Percentiles rank a stretch among this genome's conserved stretches.
Evolutionary conservation across 2,329 filamentous ascomycete genomes (phyloP).

Genomic region (Coniochaeta pulveracea): DNA sequence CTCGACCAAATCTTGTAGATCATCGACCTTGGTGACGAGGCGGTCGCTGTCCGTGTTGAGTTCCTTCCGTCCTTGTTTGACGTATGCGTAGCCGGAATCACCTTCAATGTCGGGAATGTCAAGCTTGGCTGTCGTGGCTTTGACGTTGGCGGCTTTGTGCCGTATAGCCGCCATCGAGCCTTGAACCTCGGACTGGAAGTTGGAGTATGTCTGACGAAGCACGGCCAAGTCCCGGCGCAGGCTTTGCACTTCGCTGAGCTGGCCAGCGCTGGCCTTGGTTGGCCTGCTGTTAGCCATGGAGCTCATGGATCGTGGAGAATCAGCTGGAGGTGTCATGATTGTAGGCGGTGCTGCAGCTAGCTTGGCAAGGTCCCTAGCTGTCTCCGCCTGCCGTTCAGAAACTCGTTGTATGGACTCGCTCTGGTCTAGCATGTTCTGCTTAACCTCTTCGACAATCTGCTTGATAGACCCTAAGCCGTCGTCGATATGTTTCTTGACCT

Average conservation of each 20-base stretch:
- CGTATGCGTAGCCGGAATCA: conserved; percentile 74
- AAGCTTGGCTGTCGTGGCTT: conserved; percentile 60
- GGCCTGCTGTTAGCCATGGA: conserved; percentile 11
- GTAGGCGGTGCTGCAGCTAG: conserved; percentile 34
- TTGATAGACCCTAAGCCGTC: conserved; percentile 76
- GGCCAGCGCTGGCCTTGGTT: conserved; percentile 41
- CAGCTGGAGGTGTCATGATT: conserved; percentile 26
- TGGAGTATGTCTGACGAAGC: conserved; percentile 84
- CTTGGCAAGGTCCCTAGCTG: conserved; percentile 72
- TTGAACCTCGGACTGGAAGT: conserved; percentile 80
- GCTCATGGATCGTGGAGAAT: conserved; percentile 34
- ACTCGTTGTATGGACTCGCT: conserved; percentile 72
- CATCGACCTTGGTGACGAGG: conserved; percentile 85
- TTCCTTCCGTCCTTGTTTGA: conserved; percentile 76
- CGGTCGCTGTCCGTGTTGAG: conserved; percentile 81
- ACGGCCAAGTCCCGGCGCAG: conserved; percentile 83
- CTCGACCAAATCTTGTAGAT: conserved; percentile 93
- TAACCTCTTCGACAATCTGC: conserved; percentile 75
- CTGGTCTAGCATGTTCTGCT: conserved; percentile 74
- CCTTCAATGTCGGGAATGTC: conserved; percentile 61
- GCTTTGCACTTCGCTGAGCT: conserved; percentile 68
- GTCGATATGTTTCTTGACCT: conserved; percentile 93
- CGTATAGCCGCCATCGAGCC: conserved; percentile 78
- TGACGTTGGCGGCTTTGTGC: conserved; percentile 71
- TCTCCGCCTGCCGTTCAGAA: conserved; percentile 81